Base-by-base conservation (phyloP, 73 alveolate genomes). In the Tetrahymena elliotti region DNA sequence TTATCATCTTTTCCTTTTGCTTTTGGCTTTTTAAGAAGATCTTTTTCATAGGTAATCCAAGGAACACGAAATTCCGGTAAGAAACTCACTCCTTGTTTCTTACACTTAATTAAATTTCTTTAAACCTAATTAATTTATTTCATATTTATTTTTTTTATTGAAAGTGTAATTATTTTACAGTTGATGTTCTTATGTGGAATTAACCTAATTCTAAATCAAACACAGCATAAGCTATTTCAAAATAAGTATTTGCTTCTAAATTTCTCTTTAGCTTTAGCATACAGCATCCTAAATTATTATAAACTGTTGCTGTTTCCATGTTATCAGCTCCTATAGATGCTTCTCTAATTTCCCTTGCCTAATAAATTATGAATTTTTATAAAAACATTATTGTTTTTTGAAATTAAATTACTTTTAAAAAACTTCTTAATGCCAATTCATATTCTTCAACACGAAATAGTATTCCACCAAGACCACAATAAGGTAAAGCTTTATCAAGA, bases 251-350 rank as follows among this genome's bases (percentile, higher is more conserved):
- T 38, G 99, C 96, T 92, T 94, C 96, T 53, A 88, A 52, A 95
- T 97, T 97, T 94, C 99, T 96, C 36, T 97, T 98, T 12, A 98
- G 97, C 98, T 95, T 95, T 93, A 93, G 94, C 99, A 98, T 97
- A 88, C 99, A 98, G 84, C 98, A 97, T 31, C 99, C 99, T 53
- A 99, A 97, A 95, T 99, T 99, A 95, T 99, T 99, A 94, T 98
- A 99, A n/a, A 99, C 99, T 10, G 99, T 99, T 24, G 99, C 99
- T 12, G 99, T 99, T 93, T 99, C 99, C 22, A 99, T 98, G 18
- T 99, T 98, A 93, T 99, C 99, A 4, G 99, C 99, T 6, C 99
- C 99, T 18, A 99, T 97, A 39, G 98, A 96, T 93, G 97, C 98
- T 96, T 99, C 99, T 96, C 99, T 98, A 93, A 98, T 97, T 95